Conservation (phyloP, 2,329 filamentous ascomycete species). For the Bertia moriformis region DNA sequence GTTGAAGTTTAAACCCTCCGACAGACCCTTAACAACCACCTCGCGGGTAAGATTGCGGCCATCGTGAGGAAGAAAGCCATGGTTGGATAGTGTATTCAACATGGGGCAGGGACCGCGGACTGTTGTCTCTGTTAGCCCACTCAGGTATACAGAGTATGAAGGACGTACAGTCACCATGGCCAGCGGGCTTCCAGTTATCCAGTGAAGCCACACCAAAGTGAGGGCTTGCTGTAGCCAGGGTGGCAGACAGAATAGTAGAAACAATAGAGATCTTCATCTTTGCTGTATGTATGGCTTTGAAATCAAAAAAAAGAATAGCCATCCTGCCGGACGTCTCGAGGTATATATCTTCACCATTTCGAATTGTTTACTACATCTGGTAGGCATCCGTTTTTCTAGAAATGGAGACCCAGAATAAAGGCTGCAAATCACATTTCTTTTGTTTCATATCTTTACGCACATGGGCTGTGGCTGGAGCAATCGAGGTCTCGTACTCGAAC, state of each 20-base stretch:
- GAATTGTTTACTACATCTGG: too few species aligned
- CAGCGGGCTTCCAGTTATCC: neutral
- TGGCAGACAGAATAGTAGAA: neutral
- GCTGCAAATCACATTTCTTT: too few species aligned
- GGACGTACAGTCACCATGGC: neutral
- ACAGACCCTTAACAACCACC: constrained; percentile 20
- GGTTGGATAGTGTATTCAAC: constrained; percentile 35
- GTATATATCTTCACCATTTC: too few species aligned
- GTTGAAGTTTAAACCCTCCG: constrained; percentile 26
- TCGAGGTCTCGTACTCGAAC: too few species aligned
- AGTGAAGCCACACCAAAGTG: neutral
- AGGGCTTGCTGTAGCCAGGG: neutral
- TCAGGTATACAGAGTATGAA: neutral
- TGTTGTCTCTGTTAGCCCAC: constrained; percentile 4
- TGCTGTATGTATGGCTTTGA: too few species aligned
- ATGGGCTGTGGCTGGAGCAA: too few species aligned
- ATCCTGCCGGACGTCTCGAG: too few species aligned
- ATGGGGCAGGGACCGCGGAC: constrained; percentile 30
- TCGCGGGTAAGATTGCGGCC: constrained; percentile 24
- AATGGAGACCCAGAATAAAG: too few species aligned
- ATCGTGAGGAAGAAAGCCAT: constrained; percentile 29
- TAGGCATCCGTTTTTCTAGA: too few species aligned
- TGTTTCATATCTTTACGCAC: too few species aligned
- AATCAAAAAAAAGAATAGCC: too few species aligned
- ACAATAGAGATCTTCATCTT: constrained; percentile 1